These are phyloP conservation scores for Williopsis jadinii DNA, from an alignment of 1,139 yeast genomes.

Conservation along the genomic window DNA sequence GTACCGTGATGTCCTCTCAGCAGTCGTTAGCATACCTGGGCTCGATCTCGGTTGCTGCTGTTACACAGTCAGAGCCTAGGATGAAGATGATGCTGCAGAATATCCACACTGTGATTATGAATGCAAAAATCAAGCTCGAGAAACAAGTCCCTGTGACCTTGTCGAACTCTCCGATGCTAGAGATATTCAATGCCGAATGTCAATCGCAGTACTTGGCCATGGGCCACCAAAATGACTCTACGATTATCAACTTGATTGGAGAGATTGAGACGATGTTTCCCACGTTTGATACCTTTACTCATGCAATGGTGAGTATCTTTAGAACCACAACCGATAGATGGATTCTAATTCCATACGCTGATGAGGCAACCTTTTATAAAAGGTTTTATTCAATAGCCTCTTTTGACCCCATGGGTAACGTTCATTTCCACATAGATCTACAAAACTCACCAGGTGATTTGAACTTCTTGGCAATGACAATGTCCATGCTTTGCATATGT, in stretches of 20 bases:
- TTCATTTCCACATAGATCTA: conserved; percentile 1
- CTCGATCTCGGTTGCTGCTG: conserved; percentile 12
- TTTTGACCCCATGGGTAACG: conserved; percentile 4
- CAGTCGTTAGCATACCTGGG: conserved; percentile 10
- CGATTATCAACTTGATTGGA: conserved; percentile 2
- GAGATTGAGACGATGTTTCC: conserved; percentile 7
- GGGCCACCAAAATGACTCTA: conserved; percentile 5
- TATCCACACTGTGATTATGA: conserved; percentile 9
- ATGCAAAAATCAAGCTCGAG: conserved; percentile 6
- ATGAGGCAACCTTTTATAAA: conserved; percentile 5
- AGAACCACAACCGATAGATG: conserved; percentile 8
- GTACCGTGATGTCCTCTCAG: conserved; percentile 7
- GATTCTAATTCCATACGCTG: conserved; percentile 8
- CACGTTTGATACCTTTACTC: conserved; percentile 1
- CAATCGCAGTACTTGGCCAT: conserved; percentile 6
- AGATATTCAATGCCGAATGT: conserved; percentile 7
- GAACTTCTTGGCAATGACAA: conserved; percentile 6
- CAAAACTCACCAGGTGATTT: conserved; percentile 1
- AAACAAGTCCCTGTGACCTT: background rate
- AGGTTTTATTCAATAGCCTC: background rate
- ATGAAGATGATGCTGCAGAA: conserved; percentile 8
- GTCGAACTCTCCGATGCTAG: background rate
- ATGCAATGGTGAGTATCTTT: conserved; percentile 5
- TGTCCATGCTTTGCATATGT: conserved; percentile 5
- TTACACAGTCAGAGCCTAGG: conserved; percentile 11